Evolutionary conservation across 768 basidiomycete species (phyloP), one percentile per base, ranked within the genome.

Genomic region (Macrocybe gigantea): DNA sequence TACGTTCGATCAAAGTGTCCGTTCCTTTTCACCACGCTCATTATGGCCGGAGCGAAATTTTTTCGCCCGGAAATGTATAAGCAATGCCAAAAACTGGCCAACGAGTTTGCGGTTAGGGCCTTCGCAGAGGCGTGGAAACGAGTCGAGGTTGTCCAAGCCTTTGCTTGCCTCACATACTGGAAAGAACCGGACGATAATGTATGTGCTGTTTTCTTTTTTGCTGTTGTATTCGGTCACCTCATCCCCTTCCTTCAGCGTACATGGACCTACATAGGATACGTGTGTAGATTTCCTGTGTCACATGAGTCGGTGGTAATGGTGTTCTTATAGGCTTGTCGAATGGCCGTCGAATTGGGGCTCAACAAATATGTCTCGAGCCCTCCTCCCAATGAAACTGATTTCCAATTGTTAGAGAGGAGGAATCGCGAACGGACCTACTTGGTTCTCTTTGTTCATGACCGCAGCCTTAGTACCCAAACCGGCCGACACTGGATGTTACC

Each of bases 111-210:
- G n/a, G 72, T 86, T 29, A 78, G 80, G 49, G 88, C 90, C 7
- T 91, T 93, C 57, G 74, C 80, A 32, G 82, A 86, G 52, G 77
- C 75, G n/a, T 83, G 79, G 78, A 85, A 88, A 61, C 75, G 82
- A 51, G 82, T 94, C 45, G 92, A 93, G 64, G 82, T 92, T 14
- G 86, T 89, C 4, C 93, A 95, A 65, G 88, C 90, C 29, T 88
- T 92, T 61, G 84, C 87, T 13, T 91, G 89, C 56, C 71, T 94
- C 51, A 89, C 85, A 35, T 94, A 93, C 64, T 94, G 90, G 89
- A 85, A 79, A 61, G 88, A 90, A 56, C 86, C 90, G 36, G 83
- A 88, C 53, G 93, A 95, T 56, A 87, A 81, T 47, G 86, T 87
- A 53, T 41, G 77, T 64, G 46, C 49, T 37, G 44, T 50, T 38